Evolutionary conservation across 192 early-diverging fungal genomes (phyloP), one percentile per base, ranked within the genome.

Genomic region (Helicostylum pulchrum): DNA sequence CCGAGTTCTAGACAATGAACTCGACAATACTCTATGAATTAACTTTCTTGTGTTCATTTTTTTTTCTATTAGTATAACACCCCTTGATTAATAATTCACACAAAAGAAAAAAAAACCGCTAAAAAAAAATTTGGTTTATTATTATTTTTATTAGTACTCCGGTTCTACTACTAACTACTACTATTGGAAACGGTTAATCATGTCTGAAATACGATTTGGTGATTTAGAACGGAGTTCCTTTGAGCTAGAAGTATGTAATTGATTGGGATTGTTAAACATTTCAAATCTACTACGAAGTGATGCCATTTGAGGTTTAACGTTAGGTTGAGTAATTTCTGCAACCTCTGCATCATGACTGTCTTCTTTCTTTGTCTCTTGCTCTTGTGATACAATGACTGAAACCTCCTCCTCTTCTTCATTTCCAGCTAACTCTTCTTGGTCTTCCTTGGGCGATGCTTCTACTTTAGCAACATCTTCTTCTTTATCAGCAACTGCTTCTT

Each of bases 211-310:
- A 26, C 32, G 48, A 51, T 60, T 57, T 26, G 48, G 65, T 48
- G 48, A 60, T n/a, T 60, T 67, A 5, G 65, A 57, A 23, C 55
- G 45, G 57, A 67, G 30, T 14, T 52, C 58, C 50, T 57, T 59
- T 19, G 53, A 55, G 23, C 8, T 55, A 55, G 53, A 34, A 3
- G 47, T 17, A 1, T 45, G 42, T 6, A 59, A 42, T 15, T 45
- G 36, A 2, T 59, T 48, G 0, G 8, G 12, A 39, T 8, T 45
- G 15, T 59, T 31, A 36, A 59, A 36, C 6, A 36, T 46, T 51
- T 60, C 65, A 67, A 67, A 60, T 17, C 54, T 19, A 32, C 45
- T 60, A 51, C 65, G 55, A 44, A 64, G 31, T 7, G 48, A 51
- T 21, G 62, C 3, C 0, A 64, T n/a, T 53, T 64, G 50, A 17